Base-by-base conservation (phyloP, 495 filamentous ascomycete genomes). In the Neurospora sp. region DNA sequence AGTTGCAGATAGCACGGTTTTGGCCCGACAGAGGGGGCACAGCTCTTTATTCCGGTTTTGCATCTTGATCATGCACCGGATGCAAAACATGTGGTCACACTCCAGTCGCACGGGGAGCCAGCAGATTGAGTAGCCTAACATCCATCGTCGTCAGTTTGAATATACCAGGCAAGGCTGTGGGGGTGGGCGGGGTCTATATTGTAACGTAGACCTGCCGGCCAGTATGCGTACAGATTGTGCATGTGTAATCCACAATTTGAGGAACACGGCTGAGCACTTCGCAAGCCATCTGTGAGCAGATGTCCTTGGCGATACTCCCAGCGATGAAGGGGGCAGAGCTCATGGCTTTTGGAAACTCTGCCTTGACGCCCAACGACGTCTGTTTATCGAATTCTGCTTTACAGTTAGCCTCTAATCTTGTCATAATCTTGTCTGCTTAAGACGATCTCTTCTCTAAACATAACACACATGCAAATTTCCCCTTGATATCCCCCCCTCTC, bases 341-440 rank as follows among this genome's bases (percentile, higher is more conserved):
- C 69, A 91, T 81, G 31, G 83, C 81, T 66, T 82, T 79, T 4
- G 89, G 85, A 72, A 92, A 89, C 1, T 75, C 84, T 14, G 82
- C 73, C 40, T 85, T 84, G 4, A 87, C 86, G n/a, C 89, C 87
- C 41, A 94, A 83, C 3, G 89, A 86, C 5, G 92, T 94, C 66
- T 89, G 87, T 80, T 94, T 94, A 80, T 93, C 91, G 78, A 94
- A 94, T 83, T 94, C 91, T 92, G 74, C 35, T 11, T 8, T 14
- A n/a, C 7, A n/a, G 16, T 39, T 70, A 23, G 70, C 76, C 35
- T 81, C 54, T 35, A 10, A n/a, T n/a, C 11, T 39, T 9, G 66
- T 69, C 35, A 41, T 27, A 14, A 20, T 20, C 69, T 14, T 12
- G 31, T 14, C 18, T 6, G 12, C 20, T 41, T 11, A 16, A 23